A percentile compares a stretch with the other conserved stretches of the same genome.
phyloP scores from a whole-genome alignment of 768 basidiomycete species.

The Dacryopinax primogenitus region DNA sequence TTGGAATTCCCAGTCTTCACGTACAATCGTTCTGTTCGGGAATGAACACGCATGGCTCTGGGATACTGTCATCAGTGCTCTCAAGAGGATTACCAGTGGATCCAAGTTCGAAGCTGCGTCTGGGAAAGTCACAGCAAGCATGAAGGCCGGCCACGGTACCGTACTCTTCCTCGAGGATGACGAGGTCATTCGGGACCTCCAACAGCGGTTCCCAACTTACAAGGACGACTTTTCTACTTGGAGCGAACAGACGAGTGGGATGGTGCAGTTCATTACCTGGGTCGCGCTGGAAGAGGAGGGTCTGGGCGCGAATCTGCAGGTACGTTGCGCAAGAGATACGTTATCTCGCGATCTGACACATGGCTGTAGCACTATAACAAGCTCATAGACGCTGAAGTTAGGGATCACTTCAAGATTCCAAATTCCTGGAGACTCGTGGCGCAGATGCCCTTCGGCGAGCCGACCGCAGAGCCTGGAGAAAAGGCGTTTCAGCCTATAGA shows the following conservation, averaged over 20 bases:
- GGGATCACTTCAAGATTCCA: neutral
- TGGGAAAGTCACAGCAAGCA: neutral
- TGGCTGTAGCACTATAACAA: neutral
- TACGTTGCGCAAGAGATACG: neutral
- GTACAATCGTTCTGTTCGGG: neutral
- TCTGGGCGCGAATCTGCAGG: constrained; percentile 3
- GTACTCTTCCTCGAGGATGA: constrained; percentile 4
- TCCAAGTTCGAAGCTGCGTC: neutral
- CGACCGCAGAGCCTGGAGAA: neutral
- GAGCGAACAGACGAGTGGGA: constrained; percentile 7
- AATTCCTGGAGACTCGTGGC: neutral
- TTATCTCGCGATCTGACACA: neutral
- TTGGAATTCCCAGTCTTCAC: constrained; percentile 2
- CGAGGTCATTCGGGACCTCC: neutral
- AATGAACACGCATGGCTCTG: neutral
- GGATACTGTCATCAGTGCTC: neutral
- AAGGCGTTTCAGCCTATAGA: neutral
- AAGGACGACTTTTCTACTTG: neutral
- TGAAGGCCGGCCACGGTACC: neutral
- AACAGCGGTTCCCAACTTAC: neutral
- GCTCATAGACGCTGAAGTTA: neutral
- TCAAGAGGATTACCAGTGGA: neutral
- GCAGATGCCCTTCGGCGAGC: constrained; percentile 5
- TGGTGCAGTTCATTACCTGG: constrained; percentile 8
- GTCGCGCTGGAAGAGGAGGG: neutral